Evolutionary conservation across 345 rosid genomes (phyloP).

Genomic region (Melastoma malabathricum): DNA sequence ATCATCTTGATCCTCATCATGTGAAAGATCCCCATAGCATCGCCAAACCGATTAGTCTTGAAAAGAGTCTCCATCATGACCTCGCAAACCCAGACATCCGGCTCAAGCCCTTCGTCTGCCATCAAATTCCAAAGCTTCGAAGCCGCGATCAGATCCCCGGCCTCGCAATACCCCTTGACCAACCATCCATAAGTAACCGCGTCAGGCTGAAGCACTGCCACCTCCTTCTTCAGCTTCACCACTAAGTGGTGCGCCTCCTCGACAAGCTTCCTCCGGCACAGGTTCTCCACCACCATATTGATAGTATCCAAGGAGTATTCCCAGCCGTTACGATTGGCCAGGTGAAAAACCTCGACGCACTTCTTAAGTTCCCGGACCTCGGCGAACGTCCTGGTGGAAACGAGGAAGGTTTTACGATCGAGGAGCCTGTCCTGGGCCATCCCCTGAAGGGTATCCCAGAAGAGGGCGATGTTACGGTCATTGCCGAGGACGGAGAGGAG

Average conservation of each 20-base stretch:
- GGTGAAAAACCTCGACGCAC: constrained; percentile 49
- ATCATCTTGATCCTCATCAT: constrained; percentile 32
- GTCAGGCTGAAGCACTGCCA: constrained; percentile 19
- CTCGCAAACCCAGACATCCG: constrained; percentile 39
- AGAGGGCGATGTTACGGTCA: constrained; percentile 57
- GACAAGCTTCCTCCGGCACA: constrained; percentile 41
- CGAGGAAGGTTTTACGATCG: constrained; percentile 53
- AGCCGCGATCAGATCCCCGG: constrained; percentile 62
- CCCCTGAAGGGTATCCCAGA: constrained; percentile 47
- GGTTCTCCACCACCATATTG: constrained; percentile 37
- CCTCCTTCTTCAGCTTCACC: constrained; percentile 38
- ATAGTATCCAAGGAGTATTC: constrained; percentile 32
- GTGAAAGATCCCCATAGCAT: constrained; percentile 57
- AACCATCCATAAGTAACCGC: constrained; percentile 48
- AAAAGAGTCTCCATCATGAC: constrained; percentile 52
- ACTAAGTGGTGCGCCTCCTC: constrained; percentile 60
- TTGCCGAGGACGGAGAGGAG: constrained; percentile 45
- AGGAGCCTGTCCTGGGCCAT: constrained; percentile 37
- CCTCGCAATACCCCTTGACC: constrained; percentile 51
- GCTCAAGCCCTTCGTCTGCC: constrained; percentile 58
- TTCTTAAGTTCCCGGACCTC: constrained; percentile 59
- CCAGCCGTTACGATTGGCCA: constrained; percentile 51
- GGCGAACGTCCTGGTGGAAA: constrained; percentile 48
- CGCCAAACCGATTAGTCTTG: constrained; percentile 40
- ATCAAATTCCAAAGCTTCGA: constrained; percentile 67